Evolutionary conservation across 352 stramenopile species (phyloP).

Genomic region (Phytophthora constricta): DNA sequence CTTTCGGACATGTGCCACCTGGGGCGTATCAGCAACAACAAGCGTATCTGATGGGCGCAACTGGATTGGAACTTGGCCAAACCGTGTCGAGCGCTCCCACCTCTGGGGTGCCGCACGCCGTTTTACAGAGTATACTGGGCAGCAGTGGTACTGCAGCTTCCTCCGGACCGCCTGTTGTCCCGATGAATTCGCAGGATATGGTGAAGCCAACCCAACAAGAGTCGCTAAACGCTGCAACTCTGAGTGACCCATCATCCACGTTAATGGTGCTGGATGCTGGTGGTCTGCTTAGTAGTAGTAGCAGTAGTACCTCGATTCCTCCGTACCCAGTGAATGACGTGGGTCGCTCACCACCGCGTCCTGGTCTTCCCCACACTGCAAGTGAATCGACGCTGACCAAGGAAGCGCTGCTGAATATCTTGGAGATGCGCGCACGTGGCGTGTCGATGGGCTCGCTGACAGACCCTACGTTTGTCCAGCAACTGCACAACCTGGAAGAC

Average conservation of each 20-base stretch:
- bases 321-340: slow-evolving; percentile 36
- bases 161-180: slow-evolving; percentile 7
- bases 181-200: slow-evolving; percentile 19
- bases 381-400: slow-evolving; percentile 54
- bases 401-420: slow-evolving; percentile 50
- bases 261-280: slow-evolving; percentile 43
- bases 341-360: slow-evolving; percentile 38
- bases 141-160: slow-evolving; percentile 18
- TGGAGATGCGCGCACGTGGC: slow-evolving; percentile 58
- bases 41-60: slow-evolving; percentile 30
- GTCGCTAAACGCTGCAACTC: slow-evolving; percentile 23
- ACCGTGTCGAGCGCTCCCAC: slow-evolving; percentile 28
- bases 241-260: slow-evolving; percentile 38
- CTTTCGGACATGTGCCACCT: slow-evolving; percentile 51
- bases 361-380: slow-evolving; percentile 42
- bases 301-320: slow-evolving; percentile 28
- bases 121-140: slow-evolving; percentile 27
- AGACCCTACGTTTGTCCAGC: slow-evolving; percentile 62
- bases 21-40: slow-evolving; percentile 37
- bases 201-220: slow-evolving; percentile 27
- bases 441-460: slow-evolving; percentile 66
- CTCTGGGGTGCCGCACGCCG: slow-evolving; percentile 18
- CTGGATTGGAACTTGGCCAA: slow-evolving; percentile 25
- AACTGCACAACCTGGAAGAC: slow-evolving; percentile 74
- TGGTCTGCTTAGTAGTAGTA: slow-evolving; percentile 26